Base-by-base conservation (phyloP, 495 filamentous ascomycete species). In the Trichoderma orchidacearum region DNA sequence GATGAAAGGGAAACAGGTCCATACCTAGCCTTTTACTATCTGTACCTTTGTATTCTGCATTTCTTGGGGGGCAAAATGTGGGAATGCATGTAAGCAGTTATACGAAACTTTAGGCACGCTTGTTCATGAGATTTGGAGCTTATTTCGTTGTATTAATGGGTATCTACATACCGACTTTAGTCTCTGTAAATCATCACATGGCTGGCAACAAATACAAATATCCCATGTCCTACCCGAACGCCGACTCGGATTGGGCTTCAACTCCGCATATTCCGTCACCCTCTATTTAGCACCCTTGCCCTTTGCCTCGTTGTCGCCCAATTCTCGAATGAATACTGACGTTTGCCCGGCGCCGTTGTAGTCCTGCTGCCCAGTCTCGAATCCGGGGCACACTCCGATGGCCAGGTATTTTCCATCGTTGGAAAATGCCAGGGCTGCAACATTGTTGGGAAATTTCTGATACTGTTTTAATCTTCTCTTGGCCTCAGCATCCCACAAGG, bases 391-490 rank as follows among this genome's bases (percentile, higher is more conserved):
- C 30, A 89, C 79, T 15, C 78, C 93, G 55, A 96, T 78, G 21
- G 89, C 93, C 31, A 98, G 70, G 58, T 85, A 87, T 66, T 82
- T 87, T 12, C 93, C 93, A 64, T 95, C 84, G 11, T 71, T 70
- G 50, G 82, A 89, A 63, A 96, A 96, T 1, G 72, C 77, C 58
- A 96, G 65, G 0, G 85, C 83, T 5, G 85, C 83, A 28, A 98
- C 82, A 66, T 85, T 89, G 15, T 85, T 79, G 1, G 82, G 76
- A 51, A 90, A 89, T 63, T 85, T 85, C 66, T 88, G 90, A 69
- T 96, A 96, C 61, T 94, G 89, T 58, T 87, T 74, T 63, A 96
- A 88, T 66, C 93, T 80, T 63, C 93, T 78, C 80, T 96, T 96
- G 48, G 86, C 84, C 63, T 89, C 81, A 7, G 87, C 92, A 72